Evolutionary conservation across 805 yeast genomes (phyloP).

Genomic region (Candida ovalis): DNA sequence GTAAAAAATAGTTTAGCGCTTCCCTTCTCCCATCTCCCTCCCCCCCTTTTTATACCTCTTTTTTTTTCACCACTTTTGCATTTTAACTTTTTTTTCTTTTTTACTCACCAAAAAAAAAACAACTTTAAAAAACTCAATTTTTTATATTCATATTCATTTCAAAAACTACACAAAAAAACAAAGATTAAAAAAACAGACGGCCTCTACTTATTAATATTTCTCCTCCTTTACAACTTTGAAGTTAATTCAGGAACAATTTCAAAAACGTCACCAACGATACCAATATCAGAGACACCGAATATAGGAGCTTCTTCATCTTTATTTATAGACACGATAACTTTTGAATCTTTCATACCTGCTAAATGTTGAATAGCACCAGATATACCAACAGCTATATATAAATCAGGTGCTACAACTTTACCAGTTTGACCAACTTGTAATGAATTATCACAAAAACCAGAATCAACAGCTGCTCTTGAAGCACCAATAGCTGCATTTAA

Average conservation of each 20-base stretch:
- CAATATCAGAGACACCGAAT: slow-evolving; percentile 85
- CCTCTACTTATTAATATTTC: neutral
- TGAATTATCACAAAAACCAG: slow-evolving; percentile 94
- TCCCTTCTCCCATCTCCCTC: no score
- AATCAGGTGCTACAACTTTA: slow-evolving; percentile 93
- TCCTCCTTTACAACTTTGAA: slow-evolving; percentile 48
- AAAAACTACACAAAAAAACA: neutral
- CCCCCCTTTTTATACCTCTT: no score
- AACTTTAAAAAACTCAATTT: neutral
- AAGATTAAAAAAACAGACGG: neutral
- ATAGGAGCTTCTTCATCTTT: slow-evolving; percentile 94
- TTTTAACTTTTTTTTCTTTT: no score
- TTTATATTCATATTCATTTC: neutral
- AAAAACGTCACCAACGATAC: slow-evolving; percentile 84
- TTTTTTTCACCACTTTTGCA: no score
- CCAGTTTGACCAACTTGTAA: slow-evolving; percentile 98
- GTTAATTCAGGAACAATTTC: slow-evolving; percentile 90
- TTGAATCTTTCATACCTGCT: slow-evolving; percentile 98
- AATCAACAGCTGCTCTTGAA: slow-evolving; percentile 95
- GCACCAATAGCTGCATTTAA: slow-evolving; percentile 95
- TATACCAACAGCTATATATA: slow-evolving; percentile 89
- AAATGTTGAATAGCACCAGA: slow-evolving; percentile 98
- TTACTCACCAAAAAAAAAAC: no score
- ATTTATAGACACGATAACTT: slow-evolving; percentile 89
- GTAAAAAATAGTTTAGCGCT: no score